Conservation (phyloP, 192 early-diverging fungal genomes). For the Gaertneriomyces sp. region DNA sequence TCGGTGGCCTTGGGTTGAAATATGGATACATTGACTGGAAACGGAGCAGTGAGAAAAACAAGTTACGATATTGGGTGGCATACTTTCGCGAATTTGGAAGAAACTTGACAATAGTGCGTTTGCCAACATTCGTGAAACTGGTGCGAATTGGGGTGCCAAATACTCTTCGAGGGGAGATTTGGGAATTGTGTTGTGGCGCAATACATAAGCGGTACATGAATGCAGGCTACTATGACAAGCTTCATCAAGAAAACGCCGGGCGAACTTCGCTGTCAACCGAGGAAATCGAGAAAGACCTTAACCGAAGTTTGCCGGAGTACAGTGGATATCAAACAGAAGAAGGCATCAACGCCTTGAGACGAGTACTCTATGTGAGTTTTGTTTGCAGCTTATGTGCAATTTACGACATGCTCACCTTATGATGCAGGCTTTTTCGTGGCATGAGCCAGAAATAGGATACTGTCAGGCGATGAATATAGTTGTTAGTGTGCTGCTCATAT, state of each 20-base stretch:
- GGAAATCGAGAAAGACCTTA: conserved; percentile 96
- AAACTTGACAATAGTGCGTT: conserved; percentile 78
- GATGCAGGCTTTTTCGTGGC: conserved; percentile 48
- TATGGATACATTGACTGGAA: conserved; percentile 75
- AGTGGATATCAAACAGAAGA: conserved; percentile 74
- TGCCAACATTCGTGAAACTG: conserved; percentile 82
- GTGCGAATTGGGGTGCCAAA: conserved; percentile 87
- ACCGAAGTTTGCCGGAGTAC: conserved; percentile 44
- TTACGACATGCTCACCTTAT: not conserved
- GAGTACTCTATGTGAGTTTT: conserved; percentile 68
- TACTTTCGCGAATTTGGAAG: conserved; percentile 71
- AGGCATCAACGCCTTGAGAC: conserved; percentile 89
- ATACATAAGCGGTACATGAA: conserved; percentile 84
- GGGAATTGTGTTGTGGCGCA: conserved; percentile 88
- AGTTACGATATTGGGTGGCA: conserved; percentile 70
- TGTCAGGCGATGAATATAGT: conserved; percentile 99
- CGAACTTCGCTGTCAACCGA: conserved; percentile 76
- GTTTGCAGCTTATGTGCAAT: conserved; percentile 1
- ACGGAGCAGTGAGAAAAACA: conserved; percentile 69
- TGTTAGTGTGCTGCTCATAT: conserved; percentile 88
- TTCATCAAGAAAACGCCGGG: conserved; percentile 68
- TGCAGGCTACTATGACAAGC: conserved; percentile 72
- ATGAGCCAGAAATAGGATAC: conserved; percentile 87
- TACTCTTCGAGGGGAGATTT: conserved; percentile 81
- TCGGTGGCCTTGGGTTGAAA: conserved; percentile 63